Base-by-base conservation (phyloP, 805 yeast genomes). In the Candida namnaoensis region DNA sequence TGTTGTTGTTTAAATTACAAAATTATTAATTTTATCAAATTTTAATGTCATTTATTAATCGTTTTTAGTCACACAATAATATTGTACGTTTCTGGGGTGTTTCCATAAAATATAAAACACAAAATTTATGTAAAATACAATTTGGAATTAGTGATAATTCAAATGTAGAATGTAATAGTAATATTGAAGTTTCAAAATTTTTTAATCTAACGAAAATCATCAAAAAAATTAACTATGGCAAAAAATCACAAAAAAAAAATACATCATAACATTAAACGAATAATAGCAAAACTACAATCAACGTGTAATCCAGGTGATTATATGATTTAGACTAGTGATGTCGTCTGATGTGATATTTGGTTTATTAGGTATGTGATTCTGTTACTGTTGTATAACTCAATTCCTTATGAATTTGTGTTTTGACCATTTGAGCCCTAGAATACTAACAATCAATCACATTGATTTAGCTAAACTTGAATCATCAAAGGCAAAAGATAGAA, bases 1-100 rank as follows among this genome's bases (percentile, higher is more conserved):
- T 88, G 99, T 93, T 72, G 99, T 93, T 73, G 99, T 90, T 72
- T 93, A 90, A 80, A 64, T 51, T 19, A 19, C 19, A 43, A 44
- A 30, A 11, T 30, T 26, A 26, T 26, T 26, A 26, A 26, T 19
- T 19, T 26, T 10, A 30, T 11, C 11, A 9, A 11, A 8, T 30
- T 46, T 50, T 53, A 54, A 53, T 55, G 56, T 55, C 58, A 55
- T 50, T 40, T 45, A 44, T 43, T 52, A 47, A 49, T 45, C 47
- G 7, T 30, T 30, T 12, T 30, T 6, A 30, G n/a, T 30, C n/a
- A 30, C n/a, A 30, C 33, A 30, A 30, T 13, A 30, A 30, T 30
- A 30, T 30, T 30, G 30, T 30, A 11, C 12, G 33, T 30, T 30
- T 30, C 33, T 30, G 33, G n/a, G n/a, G 33, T 30, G n/a, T 30